These are phyloP conservation scores for Penicillium robsamsonii DNA, from an alignment of 495 filamentous ascomycete species.

Conservation along the genomic window DNA sequence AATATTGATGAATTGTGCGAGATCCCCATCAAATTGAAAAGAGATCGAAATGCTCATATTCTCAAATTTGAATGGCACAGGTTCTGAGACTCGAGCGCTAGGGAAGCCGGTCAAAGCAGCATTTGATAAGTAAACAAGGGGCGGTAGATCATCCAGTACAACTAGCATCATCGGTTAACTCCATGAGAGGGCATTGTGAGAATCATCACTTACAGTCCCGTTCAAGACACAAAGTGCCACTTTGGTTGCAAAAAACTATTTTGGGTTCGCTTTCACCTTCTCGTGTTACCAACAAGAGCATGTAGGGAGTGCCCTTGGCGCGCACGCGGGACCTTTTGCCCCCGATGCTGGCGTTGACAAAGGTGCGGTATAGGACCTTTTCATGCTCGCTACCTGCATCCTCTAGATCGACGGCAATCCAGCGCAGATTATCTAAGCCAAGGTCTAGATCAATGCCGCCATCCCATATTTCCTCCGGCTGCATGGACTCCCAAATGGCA, in stretches of 20 bases:
- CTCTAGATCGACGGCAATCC: slow-evolving; percentile 38
- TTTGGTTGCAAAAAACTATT: slow-evolving; percentile 44
- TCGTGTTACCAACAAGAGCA: slow-evolving; percentile 39
- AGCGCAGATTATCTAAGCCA: slow-evolving; percentile 32
- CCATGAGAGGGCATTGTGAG: neutral
- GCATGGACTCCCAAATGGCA: slow-evolving; percentile 40
- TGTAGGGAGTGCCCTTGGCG: slow-evolving; percentile 41
- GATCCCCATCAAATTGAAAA: slow-evolving; percentile 34
- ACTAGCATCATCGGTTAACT: slow-evolving; percentile 14
- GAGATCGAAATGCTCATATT: slow-evolving; percentile 31
- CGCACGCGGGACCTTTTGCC: slow-evolving; percentile 38
- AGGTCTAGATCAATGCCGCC: slow-evolving; percentile 19
- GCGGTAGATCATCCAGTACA: slow-evolving; percentile 21
- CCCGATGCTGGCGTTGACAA: slow-evolving; percentile 44
- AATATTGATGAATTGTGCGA: slow-evolving; percentile 35
- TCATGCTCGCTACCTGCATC: slow-evolving; percentile 43
- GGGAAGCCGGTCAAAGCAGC: slow-evolving; percentile 18
- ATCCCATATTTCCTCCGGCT: slow-evolving; percentile 32
- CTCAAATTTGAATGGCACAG: slow-evolving; percentile 34
- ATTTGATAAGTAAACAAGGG: slow-evolving; percentile 21
- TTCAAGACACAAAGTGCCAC: slow-evolving; percentile 39
- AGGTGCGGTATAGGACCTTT: slow-evolving; percentile 39
- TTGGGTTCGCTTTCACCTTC: slow-evolving; percentile 44
- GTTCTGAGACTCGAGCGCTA: slow-evolving; percentile 26
- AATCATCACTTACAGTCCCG: slow-evolving; percentile 32